Evolutionary conservation across 2,329 filamentous ascomycete species (phyloP).

Genomic region (Alternaria sp.): DNA sequence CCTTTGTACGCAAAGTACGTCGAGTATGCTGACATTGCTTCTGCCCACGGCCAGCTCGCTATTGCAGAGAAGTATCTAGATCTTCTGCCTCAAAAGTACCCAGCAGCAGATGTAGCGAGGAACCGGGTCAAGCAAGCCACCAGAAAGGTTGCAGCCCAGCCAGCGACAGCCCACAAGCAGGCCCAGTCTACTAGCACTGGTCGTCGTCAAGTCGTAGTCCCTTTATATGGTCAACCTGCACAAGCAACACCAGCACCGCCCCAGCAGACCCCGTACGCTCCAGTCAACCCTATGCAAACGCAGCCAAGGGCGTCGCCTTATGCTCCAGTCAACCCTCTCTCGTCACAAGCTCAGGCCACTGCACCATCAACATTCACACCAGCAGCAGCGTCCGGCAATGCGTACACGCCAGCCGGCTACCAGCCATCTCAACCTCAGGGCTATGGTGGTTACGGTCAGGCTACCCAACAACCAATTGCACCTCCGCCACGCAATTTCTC

Average conservation of each 20-base stretch:
- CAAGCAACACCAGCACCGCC: conserved; percentile 28
- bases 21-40: conserved; percentile 95
- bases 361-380: conserved; percentile 28
- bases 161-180: conserved; percentile 52
- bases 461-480: conserved; percentile 57
- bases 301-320: conserved; percentile 37
- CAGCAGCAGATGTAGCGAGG: conserved; percentile 85
- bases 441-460: conserved; percentile 57
- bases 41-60: conserved; percentile 84
- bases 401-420: conserved; percentile 63
- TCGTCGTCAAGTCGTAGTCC: conserved; percentile 48
- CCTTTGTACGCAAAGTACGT: conserved; percentile 93
- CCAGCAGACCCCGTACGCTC: conserved; percentile 34
- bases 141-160: conserved; percentile 64
- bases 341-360: conserved; percentile 38
- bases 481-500: conserved; percentile 73
- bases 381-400: conserved; percentile 41
- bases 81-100: conserved; percentile 82
- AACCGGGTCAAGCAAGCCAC: conserved; percentile 87
- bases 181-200: conserved; percentile 48
- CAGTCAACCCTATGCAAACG: conserved; percentile 40
- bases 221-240: conserved; percentile 39
- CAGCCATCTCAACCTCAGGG: conserved; percentile 55
- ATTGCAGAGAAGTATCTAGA: conserved; percentile 92
- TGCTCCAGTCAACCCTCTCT: conserved; percentile 40